Conservation (phyloP, 306 rosid species). For the Bauhinia variegata region DNA sequence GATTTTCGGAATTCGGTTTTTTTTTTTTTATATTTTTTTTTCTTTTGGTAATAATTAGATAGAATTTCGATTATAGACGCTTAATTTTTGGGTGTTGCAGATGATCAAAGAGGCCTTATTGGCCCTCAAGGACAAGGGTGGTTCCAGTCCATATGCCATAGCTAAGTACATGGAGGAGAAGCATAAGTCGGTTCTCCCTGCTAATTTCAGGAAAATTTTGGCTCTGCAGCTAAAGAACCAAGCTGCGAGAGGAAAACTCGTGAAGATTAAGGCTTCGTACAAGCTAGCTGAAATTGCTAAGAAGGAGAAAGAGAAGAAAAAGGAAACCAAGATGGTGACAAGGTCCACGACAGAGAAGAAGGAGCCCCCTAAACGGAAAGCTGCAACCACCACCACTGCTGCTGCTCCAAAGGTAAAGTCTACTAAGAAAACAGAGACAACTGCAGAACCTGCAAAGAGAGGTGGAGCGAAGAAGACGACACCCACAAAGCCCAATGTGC, state of each 20-base stretch:
- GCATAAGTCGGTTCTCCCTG: constrained; percentile 71
- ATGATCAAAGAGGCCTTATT: constrained; percentile 82
- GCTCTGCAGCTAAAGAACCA: constrained; percentile 82
- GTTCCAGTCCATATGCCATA: constrained; percentile 90
- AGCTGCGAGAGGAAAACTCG: constrained; percentile 62
- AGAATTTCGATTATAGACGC: background rate
- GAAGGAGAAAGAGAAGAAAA: constrained; percentile 33
- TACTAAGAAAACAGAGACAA: constrained; percentile 34
- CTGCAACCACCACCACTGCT: background rate
- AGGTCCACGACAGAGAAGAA: constrained; percentile 37
- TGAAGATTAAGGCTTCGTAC: constrained; percentile 82
- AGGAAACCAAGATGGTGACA: background rate
- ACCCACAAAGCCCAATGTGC: constrained; percentile 70
- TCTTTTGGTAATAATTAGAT: background rate
- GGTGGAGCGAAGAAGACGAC: constrained; percentile 51
- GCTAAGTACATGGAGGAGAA: constrained; percentile 88
- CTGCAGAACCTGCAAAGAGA: constrained; percentile 26
- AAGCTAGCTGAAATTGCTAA: constrained; percentile 54
- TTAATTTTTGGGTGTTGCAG: constrained; percentile 34
- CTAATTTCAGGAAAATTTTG: constrained; percentile 75
- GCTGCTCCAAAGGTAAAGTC: constrained; percentile 32
- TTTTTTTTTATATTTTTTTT: too few relatives aligned
- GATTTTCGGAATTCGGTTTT: background rate
- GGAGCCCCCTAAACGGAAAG: constrained; percentile 28
- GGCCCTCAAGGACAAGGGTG: constrained; percentile 74